Evolutionary conservation across 768 basidiomycete species (phyloP).

Genomic region (Rhodosporidiobolus odoratus): DNA sequence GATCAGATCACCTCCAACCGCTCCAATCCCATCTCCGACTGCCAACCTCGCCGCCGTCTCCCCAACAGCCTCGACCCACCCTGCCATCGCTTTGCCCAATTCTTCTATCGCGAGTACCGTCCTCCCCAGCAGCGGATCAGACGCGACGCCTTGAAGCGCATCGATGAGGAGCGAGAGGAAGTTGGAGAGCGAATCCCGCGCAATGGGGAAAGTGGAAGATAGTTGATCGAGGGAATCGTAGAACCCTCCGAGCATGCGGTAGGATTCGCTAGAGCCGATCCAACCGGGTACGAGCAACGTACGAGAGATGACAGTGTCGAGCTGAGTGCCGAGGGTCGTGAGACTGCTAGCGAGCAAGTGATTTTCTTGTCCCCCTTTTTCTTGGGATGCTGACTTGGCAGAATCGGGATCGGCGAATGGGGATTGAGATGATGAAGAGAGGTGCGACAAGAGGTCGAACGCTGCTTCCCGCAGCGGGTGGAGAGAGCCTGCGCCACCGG

Average conservation of each 20-base stretch:
- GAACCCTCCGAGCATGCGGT: neutral
- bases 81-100: neutral
- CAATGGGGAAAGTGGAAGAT: neutral
- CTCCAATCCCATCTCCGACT: neutral
- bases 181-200: neutral
- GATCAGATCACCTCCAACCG: conserved; percentile 22
- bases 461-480: neutral
- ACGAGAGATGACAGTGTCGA: conserved; percentile 5
- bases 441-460: conserved; percentile 1
- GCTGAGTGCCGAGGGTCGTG: neutral
- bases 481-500: conserved; percentile 20
- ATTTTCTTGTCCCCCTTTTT: neutral
- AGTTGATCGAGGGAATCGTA: neutral
- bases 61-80: conserved; percentile 1
- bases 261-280: neutral
- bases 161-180: neutral
- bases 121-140: conserved; percentile 1
- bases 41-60: neutral
- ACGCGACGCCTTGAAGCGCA: neutral
- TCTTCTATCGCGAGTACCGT: neutral
- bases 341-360: neutral
- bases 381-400: neutral
- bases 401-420: neutral
- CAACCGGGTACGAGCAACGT: conserved; percentile 11
- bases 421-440: neutral